Conservation (phyloP, 208 protist genomes). For the Trichomonas gallinae region DNA sequence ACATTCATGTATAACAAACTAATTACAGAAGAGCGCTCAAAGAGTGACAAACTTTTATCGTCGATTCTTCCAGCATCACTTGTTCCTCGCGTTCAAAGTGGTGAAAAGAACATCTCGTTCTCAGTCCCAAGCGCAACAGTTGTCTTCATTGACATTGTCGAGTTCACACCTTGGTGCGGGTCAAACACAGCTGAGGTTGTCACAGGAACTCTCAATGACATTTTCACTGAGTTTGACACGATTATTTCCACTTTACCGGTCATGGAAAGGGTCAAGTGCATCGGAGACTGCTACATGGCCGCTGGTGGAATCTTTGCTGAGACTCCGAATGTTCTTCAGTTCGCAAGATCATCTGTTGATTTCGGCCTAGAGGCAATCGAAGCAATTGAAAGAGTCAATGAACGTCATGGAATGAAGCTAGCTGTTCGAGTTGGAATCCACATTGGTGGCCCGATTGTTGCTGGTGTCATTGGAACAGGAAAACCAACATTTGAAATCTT, state of each 20-base stretch:
- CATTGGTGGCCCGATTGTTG: not conserved
- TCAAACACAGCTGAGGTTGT: not conserved
- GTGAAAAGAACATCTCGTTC: not conserved
- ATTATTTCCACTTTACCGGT: not conserved
- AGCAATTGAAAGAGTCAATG: not conserved
- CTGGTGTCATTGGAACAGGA: not conserved
- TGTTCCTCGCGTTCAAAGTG: not conserved
- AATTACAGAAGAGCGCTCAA: not conserved
- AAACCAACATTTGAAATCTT: constrained; percentile 15
- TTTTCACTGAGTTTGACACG: not conserved
- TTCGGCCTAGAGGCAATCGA: not conserved
- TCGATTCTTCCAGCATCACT: not conserved
- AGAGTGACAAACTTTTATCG: not conserved
- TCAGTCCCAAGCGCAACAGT: not conserved
- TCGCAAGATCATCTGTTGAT: not conserved
- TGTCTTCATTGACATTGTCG: not conserved
- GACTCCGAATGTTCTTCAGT: not conserved
- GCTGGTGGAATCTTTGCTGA: not conserved
- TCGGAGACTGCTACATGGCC: not conserved
- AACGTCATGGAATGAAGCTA: not conserved
- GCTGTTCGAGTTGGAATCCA: not conserved
- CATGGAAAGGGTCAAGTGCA: not conserved
- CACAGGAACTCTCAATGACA: not conserved
- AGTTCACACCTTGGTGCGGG: not conserved
- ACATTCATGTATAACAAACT: not conserved